phyloP scores from a whole-genome alignment of 257 asterid genomes.

The Przewalskia tangutica region DNA sequence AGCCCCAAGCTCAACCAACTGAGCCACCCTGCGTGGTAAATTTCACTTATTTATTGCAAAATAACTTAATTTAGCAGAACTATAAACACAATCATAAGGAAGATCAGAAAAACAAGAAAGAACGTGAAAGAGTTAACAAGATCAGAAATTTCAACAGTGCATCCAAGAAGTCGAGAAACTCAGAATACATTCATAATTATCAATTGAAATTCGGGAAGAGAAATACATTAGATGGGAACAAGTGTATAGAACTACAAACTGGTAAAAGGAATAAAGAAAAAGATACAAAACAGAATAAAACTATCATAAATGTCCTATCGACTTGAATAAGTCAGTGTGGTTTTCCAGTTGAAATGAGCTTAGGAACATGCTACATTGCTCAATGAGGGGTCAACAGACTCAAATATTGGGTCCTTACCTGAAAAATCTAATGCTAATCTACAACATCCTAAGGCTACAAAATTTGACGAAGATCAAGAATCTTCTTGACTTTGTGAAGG shows the following conservation, averaged over 20 bases:
- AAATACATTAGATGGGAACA: not conserved
- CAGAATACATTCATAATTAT: not conserved
- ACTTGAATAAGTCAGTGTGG: not conserved
- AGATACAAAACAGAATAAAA: not conserved
- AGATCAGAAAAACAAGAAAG: not conserved
- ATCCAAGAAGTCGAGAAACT: not conserved
- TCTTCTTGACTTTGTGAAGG: conserved; percentile 24
- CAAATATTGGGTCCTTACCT: not conserved
- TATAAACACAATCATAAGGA: not conserved
- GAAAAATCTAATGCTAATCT: conserved; percentile 6
- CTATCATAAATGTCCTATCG: not conserved
- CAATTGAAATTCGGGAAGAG: not conserved
- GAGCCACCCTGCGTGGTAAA: too few species aligned
- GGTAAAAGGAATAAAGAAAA: not conserved
- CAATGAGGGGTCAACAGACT: not conserved
- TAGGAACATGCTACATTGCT: not conserved
- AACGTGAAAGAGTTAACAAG: not conserved
- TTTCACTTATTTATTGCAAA: too few species aligned
- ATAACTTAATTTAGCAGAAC: too few species aligned
- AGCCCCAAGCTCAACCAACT: too few species aligned
- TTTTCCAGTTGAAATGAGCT: not conserved
- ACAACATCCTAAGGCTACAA: conserved; percentile 27
- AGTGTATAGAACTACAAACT: not conserved
- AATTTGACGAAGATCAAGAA: conserved; percentile 12
- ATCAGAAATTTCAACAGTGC: not conserved